Conservation (phyloP, 1,284 basidiomycete genomes). For the Cryptococcus sp. region DNA sequence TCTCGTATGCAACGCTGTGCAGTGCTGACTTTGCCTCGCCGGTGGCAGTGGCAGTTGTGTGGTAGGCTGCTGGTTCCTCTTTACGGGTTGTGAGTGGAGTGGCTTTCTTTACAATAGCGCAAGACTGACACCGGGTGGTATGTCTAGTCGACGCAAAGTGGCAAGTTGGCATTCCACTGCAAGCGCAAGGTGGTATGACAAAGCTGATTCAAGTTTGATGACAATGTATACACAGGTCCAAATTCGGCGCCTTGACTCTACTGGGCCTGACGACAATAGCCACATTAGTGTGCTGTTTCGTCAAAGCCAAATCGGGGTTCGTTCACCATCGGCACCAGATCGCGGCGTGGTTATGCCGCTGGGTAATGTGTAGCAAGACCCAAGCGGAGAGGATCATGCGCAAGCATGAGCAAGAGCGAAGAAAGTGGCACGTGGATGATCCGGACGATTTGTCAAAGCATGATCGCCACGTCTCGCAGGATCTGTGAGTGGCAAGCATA, state of each 20-base stretch:
- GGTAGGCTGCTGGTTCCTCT: slow-evolving; percentile 32
- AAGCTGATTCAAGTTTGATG: no score
- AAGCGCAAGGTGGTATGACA: neutral
- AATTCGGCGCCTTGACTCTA: slow-evolving; percentile 15
- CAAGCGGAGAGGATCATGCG: slow-evolving; percentile 4
- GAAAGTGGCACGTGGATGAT: slow-evolving; percentile 9
- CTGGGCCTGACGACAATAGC: slow-evolving; percentile 9
- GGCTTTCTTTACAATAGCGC: no score
- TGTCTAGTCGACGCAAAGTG: slow-evolving; percentile 23
- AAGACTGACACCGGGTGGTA: no score
- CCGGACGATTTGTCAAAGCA: slow-evolving; percentile 13
- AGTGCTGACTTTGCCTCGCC: neutral
- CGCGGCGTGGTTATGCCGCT: slow-evolving; percentile 6
- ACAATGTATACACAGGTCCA: slow-evolving; percentile 14
- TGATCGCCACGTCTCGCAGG: slow-evolving; percentile 19
- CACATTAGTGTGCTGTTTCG: slow-evolving; percentile 10
- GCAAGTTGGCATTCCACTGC: neutral
- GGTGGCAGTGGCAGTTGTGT: slow-evolving; percentile 34
- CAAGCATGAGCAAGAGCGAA: slow-evolving; percentile 7
- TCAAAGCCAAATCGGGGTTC: slow-evolving; percentile 13
- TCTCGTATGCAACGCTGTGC: neutral
- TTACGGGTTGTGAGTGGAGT: slow-evolving; percentile 32
- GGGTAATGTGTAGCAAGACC: slow-evolving; percentile 6
- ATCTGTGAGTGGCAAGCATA: slow-evolving; percentile 15
- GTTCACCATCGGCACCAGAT: slow-evolving; percentile 11